These are phyloP conservation scores for Linum trigynum DNA, from an alignment of 345 rosid genomes.

Conservation along the genomic window DNA sequence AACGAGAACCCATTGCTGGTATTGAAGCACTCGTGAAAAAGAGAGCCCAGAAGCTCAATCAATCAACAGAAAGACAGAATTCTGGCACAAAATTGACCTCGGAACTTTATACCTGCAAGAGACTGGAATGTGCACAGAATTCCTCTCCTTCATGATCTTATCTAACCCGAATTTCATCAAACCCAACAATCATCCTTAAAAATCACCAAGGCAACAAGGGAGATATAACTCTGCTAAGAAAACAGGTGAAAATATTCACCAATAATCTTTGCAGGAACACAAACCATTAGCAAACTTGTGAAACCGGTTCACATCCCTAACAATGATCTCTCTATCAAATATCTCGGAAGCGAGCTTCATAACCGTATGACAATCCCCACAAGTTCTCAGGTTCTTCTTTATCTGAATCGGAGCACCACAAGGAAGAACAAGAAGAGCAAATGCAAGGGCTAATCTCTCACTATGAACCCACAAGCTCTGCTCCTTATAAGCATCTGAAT, in stretches of 20 bases:
- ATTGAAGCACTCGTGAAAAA: not conserved
- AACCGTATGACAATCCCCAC: slow-evolving; percentile 33
- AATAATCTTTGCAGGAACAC: slow-evolving; percentile 36
- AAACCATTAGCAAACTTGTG: slow-evolving; percentile 24
- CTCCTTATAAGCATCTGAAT: slow-evolving; percentile 18
- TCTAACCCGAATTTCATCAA: too few relatives aligned
- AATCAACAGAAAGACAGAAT: not conserved
- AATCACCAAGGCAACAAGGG: too few relatives aligned
- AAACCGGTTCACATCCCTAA: slow-evolving; percentile 32
- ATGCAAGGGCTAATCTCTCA: slow-evolving; percentile 37
- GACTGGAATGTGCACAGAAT: not conserved
- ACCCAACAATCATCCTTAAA: too few relatives aligned
- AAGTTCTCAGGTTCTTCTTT: slow-evolving; percentile 33
- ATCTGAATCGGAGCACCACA: slow-evolving; percentile 30
- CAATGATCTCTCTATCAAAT: slow-evolving; percentile 24
- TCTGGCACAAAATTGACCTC: not conserved
- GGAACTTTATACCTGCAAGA: too few relatives aligned
- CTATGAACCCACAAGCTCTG: slow-evolving; percentile 38
- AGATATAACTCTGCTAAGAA: too few relatives aligned
- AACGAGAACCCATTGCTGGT: not conserved
- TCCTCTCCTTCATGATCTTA: too few relatives aligned
- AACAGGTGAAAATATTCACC: slow-evolving; percentile 18
- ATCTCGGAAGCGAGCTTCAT: slow-evolving; percentile 36
- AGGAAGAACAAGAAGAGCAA: slow-evolving; percentile 27
- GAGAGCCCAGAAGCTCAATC: not conserved